Conservation (phyloP, 2,329 filamentous ascomycete species). For the Fusarium sublunatum region DNA sequence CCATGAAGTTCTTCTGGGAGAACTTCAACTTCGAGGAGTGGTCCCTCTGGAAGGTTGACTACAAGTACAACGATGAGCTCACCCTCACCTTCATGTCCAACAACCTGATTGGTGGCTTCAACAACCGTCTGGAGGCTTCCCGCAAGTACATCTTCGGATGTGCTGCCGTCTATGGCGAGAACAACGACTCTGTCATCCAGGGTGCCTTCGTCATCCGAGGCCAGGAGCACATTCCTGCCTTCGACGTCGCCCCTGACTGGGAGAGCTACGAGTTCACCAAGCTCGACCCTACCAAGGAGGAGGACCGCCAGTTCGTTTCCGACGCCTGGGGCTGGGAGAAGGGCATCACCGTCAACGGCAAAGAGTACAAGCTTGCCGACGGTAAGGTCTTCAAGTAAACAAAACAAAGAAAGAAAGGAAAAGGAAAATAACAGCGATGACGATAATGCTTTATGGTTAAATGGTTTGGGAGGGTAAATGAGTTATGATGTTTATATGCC, state of each 20-base stretch:
- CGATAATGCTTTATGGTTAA: slow-evolving; percentile 52
- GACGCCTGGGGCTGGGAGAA: slow-evolving; percentile 94
- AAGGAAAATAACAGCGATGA: slow-evolving; percentile 41
- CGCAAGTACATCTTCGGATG: slow-evolving; percentile 98
- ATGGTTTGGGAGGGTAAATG: slow-evolving; percentile 45
- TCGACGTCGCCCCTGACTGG: slow-evolving; percentile 96
- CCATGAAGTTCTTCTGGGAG: slow-evolving; percentile 99
- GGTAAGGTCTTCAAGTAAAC: slow-evolving; percentile 99
- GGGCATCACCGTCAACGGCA: slow-evolving; percentile 81
- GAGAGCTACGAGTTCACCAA: slow-evolving; percentile 98
- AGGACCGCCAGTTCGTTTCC: slow-evolving; percentile 87
- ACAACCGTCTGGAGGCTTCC: slow-evolving; percentile 93
- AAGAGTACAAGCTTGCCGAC: slow-evolving; percentile 87
- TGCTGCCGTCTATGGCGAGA: slow-evolving; percentile 86
- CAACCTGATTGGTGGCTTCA: slow-evolving; percentile 99
- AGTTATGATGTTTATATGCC: slow-evolving; percentile 46
- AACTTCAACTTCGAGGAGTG: slow-evolving; percentile 94
- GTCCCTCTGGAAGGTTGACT: slow-evolving; percentile 92
- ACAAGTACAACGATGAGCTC: slow-evolving; percentile 99
- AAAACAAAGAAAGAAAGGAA: slow-evolving; percentile 35
- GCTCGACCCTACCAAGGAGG: slow-evolving; percentile 87
- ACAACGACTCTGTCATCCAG: slow-evolving; percentile 89
- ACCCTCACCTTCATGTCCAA: slow-evolving; percentile 98
- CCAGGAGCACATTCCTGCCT: slow-evolving; percentile 84
- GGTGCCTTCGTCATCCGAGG: slow-evolving; percentile 97